phyloP scores from a whole-genome alignment of 441 rosid genomes.

The Mallotus japonicus region DNA sequence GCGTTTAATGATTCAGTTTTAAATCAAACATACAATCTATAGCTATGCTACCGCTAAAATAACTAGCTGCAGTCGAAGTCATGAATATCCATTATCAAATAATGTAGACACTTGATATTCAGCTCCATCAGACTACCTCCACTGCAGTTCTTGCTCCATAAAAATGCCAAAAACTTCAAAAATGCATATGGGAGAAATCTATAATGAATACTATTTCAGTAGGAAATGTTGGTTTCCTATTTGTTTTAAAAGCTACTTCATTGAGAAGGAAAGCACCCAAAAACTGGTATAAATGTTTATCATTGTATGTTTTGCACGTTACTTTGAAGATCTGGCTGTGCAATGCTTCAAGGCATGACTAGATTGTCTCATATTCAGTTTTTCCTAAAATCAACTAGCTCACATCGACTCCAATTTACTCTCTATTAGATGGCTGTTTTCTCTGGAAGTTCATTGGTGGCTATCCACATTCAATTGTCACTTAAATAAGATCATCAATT shows the following conservation, averaged over 20 bases:
- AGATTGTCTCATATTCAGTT: neutral
- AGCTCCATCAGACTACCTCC: neutral
- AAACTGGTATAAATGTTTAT: neutral
- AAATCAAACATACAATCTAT: neutral
- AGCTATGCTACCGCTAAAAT: neutral
- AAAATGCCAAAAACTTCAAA: neutral
- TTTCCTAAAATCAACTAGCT: neutral
- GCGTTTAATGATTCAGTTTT: constrained; percentile 15
- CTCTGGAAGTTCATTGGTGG: no score
- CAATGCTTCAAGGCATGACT: neutral
- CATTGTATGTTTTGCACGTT: neutral
- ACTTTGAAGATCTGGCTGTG: neutral
- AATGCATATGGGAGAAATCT: neutral
- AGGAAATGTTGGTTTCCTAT: neutral
- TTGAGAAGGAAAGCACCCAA: neutral
- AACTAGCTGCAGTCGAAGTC: neutral
- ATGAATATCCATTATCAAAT: neutral
- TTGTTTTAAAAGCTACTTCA: neutral
- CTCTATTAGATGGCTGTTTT: neutral
- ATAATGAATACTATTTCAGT: neutral
- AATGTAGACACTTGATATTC: neutral
- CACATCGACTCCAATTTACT: neutral
- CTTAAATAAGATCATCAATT: no score
- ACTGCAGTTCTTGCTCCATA: neutral
- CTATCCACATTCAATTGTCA: no score